phyloP scores from a whole-genome alignment of 2,329 filamentous ascomycete genomes.

The Colletotrichum costaricense region DNA sequence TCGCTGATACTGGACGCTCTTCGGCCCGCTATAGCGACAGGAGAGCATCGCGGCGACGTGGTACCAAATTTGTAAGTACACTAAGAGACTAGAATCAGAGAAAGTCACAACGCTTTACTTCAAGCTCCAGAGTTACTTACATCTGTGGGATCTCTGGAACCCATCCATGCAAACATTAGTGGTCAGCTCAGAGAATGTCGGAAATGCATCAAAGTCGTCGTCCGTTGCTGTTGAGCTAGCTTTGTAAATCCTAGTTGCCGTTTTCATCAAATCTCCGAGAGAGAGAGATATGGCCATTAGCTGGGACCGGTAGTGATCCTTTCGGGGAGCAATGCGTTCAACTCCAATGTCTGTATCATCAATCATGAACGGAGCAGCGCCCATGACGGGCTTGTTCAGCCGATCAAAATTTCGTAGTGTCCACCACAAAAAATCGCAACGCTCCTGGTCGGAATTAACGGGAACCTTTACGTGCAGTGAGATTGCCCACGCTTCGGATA shows the following conservation, averaged over 20 bases:
- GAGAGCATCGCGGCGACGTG: slow-evolving; percentile 39
- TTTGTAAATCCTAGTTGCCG: slow-evolving; percentile 38
- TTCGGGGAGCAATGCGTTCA: background rate
- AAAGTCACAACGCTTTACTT: background rate
- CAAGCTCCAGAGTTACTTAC: background rate
- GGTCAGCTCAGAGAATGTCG: slow-evolving; percentile 22
- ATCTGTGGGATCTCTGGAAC: slow-evolving; percentile 35
- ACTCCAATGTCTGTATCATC: slow-evolving; percentile 38
- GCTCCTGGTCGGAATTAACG: slow-evolving; percentile 30
- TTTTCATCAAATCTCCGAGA: slow-evolving; percentile 37
- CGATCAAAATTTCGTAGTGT: slow-evolving; percentile 37
- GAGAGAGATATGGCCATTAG: slow-evolving; percentile 27
- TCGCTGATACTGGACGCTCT: slow-evolving; percentile 33
- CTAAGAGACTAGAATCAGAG: background rate
- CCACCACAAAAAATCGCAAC: slow-evolving; percentile 38
- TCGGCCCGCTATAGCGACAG: slow-evolving; percentile 37
- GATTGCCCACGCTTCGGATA: slow-evolving; percentile 42
- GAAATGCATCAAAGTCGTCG: slow-evolving; percentile 35
- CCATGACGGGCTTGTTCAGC: slow-evolving; percentile 39
- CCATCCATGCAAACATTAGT: background rate
- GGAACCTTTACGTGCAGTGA: slow-evolving; percentile 37
- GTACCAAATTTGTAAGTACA: slow-evolving; percentile 38
- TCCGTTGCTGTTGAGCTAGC: slow-evolving; percentile 28
- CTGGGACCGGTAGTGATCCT: slow-evolving; percentile 30
- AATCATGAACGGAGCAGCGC: slow-evolving; percentile 37